Evolutionary conservation across 2,329 filamentous ascomycete species (phyloP).

Genomic region (Aspergillus versicolor): DNA sequence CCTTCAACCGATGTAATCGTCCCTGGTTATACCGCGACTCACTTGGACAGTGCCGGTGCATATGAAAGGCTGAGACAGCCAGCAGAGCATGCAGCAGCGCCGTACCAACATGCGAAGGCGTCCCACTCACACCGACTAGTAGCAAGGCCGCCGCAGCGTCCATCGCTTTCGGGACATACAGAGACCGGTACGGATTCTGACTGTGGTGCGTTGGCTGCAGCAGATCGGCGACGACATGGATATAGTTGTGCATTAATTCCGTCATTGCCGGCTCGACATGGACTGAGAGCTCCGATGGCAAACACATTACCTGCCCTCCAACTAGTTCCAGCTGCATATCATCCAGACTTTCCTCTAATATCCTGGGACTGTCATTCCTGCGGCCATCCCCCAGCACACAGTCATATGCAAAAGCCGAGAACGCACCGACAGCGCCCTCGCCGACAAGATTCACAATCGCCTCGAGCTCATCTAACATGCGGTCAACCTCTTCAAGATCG

Average conservation of each 20-base stretch:
- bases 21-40: background rate
- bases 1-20: background rate
- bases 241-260: constrained; percentile 9
- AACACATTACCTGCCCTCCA: background rate
- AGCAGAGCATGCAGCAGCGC: background rate
- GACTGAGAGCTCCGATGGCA: background rate
- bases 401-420: background rate
- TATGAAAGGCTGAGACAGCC: background rate
- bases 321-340: background rate
- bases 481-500: background rate
- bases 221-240: constrained; percentile 6
- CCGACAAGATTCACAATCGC: background rate
- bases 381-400: too few relatives aligned
- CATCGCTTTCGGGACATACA: background rate
- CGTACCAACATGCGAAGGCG: background rate
- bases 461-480: background rate
- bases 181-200: background rate
- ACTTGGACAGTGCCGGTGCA: background rate
- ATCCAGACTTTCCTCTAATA: background rate
- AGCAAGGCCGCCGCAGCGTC: background rate
- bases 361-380: background rate
- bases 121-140: background rate
- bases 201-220: constrained; percentile 5
- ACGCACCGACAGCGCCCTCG: background rate
- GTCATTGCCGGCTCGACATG: background rate